Evolutionary conservation across 305 asterid genomes (phyloP).

Genomic region (Solanum hybrid): DNA sequence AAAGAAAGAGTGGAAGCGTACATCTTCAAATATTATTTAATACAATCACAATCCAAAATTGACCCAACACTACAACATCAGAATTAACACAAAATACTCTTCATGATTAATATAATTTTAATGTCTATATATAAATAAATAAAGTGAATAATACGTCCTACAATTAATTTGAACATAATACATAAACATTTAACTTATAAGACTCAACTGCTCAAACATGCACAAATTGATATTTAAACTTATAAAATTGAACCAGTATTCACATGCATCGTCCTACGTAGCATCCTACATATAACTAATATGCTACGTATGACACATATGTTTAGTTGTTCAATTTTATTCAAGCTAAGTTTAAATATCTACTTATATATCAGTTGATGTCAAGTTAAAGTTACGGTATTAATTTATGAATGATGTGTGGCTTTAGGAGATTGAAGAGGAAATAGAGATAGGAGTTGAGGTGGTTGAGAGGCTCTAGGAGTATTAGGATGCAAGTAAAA

Average conservation of each 20-base stretch:
- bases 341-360: background rate
- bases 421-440: conserved; percentile 43
- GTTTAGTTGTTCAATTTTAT: no score
- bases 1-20: background rate
- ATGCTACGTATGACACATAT: background rate
- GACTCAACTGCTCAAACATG: background rate
- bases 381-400: no score
- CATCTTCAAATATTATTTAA: background rate
- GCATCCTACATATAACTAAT: no score
- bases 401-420: background rate
- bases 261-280: no score
- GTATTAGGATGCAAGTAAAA: conserved; percentile 67
- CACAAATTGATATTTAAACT: background rate
- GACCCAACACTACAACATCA: background rate
- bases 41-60: background rate
- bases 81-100: background rate
- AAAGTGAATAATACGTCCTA: background rate
- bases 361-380: background rate
- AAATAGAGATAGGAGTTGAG: conserved; percentile 71
- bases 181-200: no score
- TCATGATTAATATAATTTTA: background rate
- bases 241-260: no score
- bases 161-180: background rate
- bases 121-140: background rate
- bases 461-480: conserved; percentile 57